Evolutionary conservation across 2,329 filamentous ascomycete genomes (phyloP), one percentile per base, ranked within the genome.

Genomic region (Chrysosphaeria jannelii): DNA sequence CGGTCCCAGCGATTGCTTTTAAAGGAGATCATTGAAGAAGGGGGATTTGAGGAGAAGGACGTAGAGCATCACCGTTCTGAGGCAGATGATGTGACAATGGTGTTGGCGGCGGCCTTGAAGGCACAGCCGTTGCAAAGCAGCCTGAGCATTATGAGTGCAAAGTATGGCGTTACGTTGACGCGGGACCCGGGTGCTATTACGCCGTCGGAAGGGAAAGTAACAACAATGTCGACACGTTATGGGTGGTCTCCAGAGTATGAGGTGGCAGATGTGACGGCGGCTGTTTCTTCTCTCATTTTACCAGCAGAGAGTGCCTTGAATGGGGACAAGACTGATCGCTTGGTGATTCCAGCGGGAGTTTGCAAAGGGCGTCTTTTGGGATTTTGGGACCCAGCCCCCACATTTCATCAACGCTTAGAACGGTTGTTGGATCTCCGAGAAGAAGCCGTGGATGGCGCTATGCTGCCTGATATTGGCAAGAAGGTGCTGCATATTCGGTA

Each of bases 321-420:
- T 6, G 27, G 21, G 6, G 14, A 10, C 9, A 23, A 25, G 16
- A 8, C n/a, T 14, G 13, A 24, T 17, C 17, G 17, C 13, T 17
- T 24, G 10, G 17, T 20, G 4, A 47, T 52, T 17, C 47, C 49
- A 1, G 25, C 26, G 3, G 46, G 47, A 1, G 33, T 53, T 24
- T 34, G 41, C 23, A 51, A 53, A 39, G 43, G 41, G 21, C 39
- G 44, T 17, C 32, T 57, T 14, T 38, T 51, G 1, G 52, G 52
- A 2, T 56, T 57, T 34, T 55, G 51, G 47, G 52, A 57, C 26
- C 51, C 51, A 10, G 45, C 43, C 8, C 52, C 50, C 5, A 34
- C 35, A 15, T 31, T 25, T 11, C 16, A 24, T 12, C 16, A 18
- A 5, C 17, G 17, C n/a, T n/a, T n/a, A n/a, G n/a, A n/a, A n/a